Base-by-base conservation (phyloP, 2,329 filamentous ascomycete species). In the Scytalidium lignicola region DNA sequence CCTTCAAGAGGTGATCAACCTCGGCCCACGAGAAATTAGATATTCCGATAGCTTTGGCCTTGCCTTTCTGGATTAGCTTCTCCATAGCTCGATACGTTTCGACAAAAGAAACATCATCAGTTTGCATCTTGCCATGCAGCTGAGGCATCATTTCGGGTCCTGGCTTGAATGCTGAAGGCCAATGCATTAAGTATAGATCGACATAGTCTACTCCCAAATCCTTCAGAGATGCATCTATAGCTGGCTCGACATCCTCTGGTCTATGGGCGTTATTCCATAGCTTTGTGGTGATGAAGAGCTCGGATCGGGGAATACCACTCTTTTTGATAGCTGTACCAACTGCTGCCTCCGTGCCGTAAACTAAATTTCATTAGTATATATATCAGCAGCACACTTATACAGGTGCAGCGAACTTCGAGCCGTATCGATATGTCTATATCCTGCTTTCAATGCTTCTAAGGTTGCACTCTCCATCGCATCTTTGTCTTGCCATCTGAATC, bases 11-110 rank as follows among this genome's bases (percentile, higher is more conserved):
- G 7, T 58, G 51, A 54, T 71, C 62, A 4, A 74, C 55, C n/a
- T 74, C 66, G 7, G 54, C 50, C 49, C 60, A 59, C 5, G 65
- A 65, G 68, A 83, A 85, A 67, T 85, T 85, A 49, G 78, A 82
- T 41, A 85, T 72, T 44, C 82, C 82, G 47, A 85, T 82, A 51
- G 78, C 69, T 52, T 71, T 73, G 3, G 75, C 73, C 56, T 79
- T 74, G 56, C 75, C 74, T 2, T 72, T 69, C 12, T 67, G 63
- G 26, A 81, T 69, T 18, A 83, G 59, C 53, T 74, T 71, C 63
- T 80, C 75, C 74, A 85, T 76, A 2, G 74, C 74, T 29, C 73
- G 67, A 78, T 79, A 85, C 46, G 80, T 83, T 48, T 72, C 65
- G 41, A 70, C 50, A 43, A 71, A 82, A 13, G 50, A 53, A 23